These are phyloP conservation scores for Yarrowia sp. DNA, from an alignment of 805 yeast genomes.

Conservation along the genomic window DNA sequence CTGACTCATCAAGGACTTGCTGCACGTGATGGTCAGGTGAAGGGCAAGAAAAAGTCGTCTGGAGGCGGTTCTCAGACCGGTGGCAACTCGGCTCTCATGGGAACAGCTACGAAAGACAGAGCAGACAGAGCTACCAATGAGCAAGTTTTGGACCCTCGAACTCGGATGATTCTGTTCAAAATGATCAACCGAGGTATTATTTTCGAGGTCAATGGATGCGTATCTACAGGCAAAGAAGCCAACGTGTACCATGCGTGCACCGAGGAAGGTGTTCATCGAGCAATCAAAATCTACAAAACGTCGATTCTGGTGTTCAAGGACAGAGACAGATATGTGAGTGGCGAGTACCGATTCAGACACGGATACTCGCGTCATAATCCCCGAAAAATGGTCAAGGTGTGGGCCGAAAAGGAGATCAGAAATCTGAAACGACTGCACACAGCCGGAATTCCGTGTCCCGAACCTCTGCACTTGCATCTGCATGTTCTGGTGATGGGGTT, in stretches of 20 bases:
- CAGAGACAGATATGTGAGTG: conserved; percentile 93
- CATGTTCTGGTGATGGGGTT: conserved; percentile 97
- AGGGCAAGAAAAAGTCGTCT: conserved; percentile 32
- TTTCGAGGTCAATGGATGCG: conserved; percentile 87
- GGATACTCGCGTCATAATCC: conserved; percentile 88
- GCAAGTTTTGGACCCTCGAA: conserved; percentile 94
- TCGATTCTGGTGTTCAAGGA: conserved; percentile 97
- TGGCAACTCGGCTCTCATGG: conserved; percentile 40
- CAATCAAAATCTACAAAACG: conserved; percentile 94
- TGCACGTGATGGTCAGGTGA: conserved; percentile 32
- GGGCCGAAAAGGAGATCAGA: conserved; percentile 98
- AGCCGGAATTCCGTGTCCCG: conserved; percentile 90
- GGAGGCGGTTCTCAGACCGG: conserved; percentile 44
- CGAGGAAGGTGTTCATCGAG: conserved; percentile 60
- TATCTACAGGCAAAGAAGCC: conserved; percentile 98
- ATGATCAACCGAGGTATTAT: conserved; percentile 84
- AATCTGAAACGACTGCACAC: conserved; percentile 81
- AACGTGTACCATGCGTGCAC: conserved; percentile 85
- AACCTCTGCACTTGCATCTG: conserved; percentile 84
- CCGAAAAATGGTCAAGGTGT: conserved; percentile 93
- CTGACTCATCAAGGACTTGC: conserved; percentile 35
- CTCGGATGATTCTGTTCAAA: conserved; percentile 80
- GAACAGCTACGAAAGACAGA: conserved; percentile 59
- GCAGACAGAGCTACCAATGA: conserved; percentile 97
- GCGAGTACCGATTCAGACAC: conserved; percentile 91